Evolutionary conservation across 768 basidiomycete species (phyloP).

Genomic region (Pleurotus sapidus): DNA sequence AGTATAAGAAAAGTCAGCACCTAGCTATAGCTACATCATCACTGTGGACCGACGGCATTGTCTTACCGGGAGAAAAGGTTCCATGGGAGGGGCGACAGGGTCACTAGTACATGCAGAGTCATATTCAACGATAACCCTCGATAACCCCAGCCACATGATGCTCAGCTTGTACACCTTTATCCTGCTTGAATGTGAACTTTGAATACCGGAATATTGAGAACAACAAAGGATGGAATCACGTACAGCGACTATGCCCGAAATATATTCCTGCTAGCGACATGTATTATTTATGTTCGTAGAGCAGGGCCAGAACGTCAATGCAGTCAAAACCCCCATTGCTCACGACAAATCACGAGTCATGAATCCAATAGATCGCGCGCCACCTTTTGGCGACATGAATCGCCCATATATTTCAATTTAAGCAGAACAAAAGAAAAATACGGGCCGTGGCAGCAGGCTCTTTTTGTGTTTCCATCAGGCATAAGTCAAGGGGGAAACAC

Average conservation of each 20-base stretch:
- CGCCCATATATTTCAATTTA: not conserved
- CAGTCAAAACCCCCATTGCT: too few relatives aligned
- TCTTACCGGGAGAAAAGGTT: constrained; percentile 1
- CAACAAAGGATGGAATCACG: too few relatives aligned
- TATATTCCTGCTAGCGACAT: too few relatives aligned
- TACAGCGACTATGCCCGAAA: too few relatives aligned
- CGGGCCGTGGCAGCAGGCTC: not conserved
- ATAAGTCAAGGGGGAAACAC: not conserved
- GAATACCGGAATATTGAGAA: too few relatives aligned
- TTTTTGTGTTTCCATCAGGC: not conserved
- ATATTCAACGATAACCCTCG: too few relatives aligned
- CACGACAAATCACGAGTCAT: too few relatives aligned
- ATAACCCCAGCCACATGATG: not conserved
- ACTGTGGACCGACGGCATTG: constrained; percentile 1
- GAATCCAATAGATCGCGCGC: too few relatives aligned
- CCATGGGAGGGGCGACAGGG: not conserved
- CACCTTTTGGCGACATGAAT: not conserved
- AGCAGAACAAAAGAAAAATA: not conserved
- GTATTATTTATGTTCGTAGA: too few relatives aligned
- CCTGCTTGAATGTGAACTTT: too few relatives aligned
- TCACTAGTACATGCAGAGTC: not conserved
- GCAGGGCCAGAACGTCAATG: too few relatives aligned
- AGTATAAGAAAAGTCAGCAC: not conserved
- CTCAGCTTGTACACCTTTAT: not conserved
- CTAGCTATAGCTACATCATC: not conserved